These are phyloP conservation scores for Lichenothelia convexa DNA, from an alignment of 495 filamentous ascomycete species.

Conservation along the genomic window DNA sequence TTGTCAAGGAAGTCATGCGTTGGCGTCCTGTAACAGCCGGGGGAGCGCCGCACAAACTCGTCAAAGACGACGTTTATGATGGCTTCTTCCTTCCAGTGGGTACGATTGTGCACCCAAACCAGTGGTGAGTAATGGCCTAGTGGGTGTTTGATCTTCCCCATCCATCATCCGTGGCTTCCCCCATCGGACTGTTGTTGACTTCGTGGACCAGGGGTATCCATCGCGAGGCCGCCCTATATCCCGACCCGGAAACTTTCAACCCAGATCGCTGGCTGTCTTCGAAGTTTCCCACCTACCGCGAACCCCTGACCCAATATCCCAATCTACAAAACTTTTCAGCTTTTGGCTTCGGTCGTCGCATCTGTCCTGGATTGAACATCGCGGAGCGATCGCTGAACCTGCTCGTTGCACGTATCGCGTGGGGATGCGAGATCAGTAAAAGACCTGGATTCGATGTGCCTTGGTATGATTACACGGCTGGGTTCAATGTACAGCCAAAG, in stretches of 20 bases:
- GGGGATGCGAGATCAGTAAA: slow-evolving; percentile 33
- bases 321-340: slow-evolving; percentile 13
- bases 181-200: not conserved
- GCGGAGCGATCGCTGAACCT: slow-evolving; percentile 35
- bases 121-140: slow-evolving; percentile 12
- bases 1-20: slow-evolving; percentile 17
- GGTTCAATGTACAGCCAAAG: slow-evolving; percentile 33
- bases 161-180: not conserved
- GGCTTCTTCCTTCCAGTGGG: slow-evolving; percentile 17
- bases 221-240: slow-evolving; percentile 18
- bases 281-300: slow-evolving; percentile 15
- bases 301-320: slow-evolving; percentile 15
- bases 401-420: slow-evolving; percentile 33
- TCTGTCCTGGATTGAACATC: slow-evolving; percentile 26
- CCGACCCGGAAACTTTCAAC: slow-evolving; percentile 20
- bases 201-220: slow-evolving; percentile 13
- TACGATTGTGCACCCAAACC: slow-evolving; percentile 12
- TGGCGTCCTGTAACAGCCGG: slow-evolving; percentile 18
- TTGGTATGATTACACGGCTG: slow-evolving; percentile 30
- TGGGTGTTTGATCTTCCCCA: no score
- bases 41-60: slow-evolving; percentile 16
- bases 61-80: slow-evolving; percentile 18
- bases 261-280: slow-evolving; percentile 22
- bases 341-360: slow-evolving; percentile 19
- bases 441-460: slow-evolving; percentile 30